Evolutionary conservation across 805 yeast species (phyloP).

Genomic region (Huiozyma naganishii): DNA sequence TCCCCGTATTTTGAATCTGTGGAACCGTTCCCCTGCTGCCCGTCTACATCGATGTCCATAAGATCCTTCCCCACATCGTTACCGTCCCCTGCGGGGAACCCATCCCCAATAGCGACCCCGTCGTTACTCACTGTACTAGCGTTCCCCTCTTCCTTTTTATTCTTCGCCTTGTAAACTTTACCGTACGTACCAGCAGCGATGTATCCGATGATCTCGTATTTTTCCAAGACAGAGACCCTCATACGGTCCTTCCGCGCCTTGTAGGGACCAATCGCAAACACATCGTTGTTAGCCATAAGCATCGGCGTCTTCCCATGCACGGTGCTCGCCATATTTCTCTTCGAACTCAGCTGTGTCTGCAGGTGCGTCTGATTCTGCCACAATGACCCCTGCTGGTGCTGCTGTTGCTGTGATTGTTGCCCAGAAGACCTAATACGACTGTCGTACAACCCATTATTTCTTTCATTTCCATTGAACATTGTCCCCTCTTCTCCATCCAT

Average conservation of each 20-base stretch:
- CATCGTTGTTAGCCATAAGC: conserved; percentile 43
- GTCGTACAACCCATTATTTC: no score
- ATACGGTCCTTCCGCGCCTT: conserved; percentile 52
- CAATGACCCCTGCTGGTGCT: conserved; percentile 7
- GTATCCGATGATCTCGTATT: conserved; percentile 83
- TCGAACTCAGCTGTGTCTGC: conserved; percentile 1
- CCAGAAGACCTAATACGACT: no score
- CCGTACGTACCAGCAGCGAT: conserved; percentile 99
- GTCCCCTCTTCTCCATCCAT: no score
- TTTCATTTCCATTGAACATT: no score
- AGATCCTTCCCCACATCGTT: background rate
- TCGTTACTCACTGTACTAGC: background rate
- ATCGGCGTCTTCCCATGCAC: conserved; percentile 32
- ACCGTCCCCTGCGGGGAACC: background rate
- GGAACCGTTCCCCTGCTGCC: background rate
- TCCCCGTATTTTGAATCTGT: background rate
- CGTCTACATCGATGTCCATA: background rate
- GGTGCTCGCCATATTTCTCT: conserved; percentile 6
- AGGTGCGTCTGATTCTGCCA: conserved; percentile 11
- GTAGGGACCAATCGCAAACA: conserved; percentile 49
- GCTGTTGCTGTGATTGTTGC: conserved; percentile 9
- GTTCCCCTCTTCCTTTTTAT: background rate
- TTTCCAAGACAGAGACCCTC: conserved; percentile 66
- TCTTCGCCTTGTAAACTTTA: conserved; percentile 84
- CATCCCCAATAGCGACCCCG: background rate